These are phyloP conservation scores for Funneliformis mosseae DNA, from an alignment of 192 early-diverging fungal genomes.

Conservation along the genomic window DNA sequence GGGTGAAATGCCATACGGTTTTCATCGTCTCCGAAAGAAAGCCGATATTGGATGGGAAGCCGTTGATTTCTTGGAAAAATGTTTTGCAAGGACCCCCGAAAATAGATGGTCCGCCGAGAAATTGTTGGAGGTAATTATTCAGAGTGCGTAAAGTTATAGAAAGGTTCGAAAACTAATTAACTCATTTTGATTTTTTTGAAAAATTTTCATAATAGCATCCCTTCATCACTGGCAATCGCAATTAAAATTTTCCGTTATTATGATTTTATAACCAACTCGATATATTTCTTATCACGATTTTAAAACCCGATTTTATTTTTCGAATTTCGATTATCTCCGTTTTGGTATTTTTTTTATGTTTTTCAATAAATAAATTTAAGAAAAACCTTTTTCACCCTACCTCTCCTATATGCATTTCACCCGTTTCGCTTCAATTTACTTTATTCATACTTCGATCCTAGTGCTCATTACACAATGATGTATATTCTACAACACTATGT, in stretches of 20 bases:
- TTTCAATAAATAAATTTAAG: background rate
- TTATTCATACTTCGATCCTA: background rate
- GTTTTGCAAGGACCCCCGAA: constrained; percentile 4
- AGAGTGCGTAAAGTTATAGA: background rate
- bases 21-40: constrained; percentile 30
- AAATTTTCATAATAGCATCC: constrained; percentile 16
- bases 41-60: constrained; percentile 32
- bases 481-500: too few relatives aligned
- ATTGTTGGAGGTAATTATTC: constrained; percentile 18
- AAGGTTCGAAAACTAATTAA: background rate
- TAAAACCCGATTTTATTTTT: background rate
- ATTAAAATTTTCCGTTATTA: background rate
- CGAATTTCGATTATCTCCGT: background rate
- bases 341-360: background rate
- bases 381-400: too few relatives aligned
- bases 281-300: too few relatives aligned
- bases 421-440: background rate
- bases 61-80: constrained; percentile 26
- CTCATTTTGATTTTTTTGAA: background rate
- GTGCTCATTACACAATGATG: too few relatives aligned
- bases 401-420: background rate
- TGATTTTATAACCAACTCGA: background rate
- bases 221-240: background rate
- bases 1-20: constrained; percentile 26
- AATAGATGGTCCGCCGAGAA: constrained; percentile 26